Conservation (phyloP, 345 rosid species). For the Punica granatum region DNA sequence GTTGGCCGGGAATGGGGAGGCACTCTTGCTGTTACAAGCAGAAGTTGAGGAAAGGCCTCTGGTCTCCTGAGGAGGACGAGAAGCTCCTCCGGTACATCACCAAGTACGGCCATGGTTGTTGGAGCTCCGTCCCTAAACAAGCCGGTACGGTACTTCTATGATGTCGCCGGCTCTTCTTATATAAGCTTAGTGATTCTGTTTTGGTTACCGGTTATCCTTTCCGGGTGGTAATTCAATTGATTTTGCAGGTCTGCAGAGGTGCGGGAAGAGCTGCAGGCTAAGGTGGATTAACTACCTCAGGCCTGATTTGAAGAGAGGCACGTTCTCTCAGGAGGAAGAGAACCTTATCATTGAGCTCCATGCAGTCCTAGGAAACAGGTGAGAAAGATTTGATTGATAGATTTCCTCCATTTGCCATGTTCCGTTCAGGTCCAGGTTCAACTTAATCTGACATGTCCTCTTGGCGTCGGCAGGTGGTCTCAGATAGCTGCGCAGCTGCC, state of each 20-base stretch:
- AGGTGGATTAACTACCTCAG: slow-evolving; percentile 95
- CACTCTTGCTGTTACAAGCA: slow-evolving; percentile 97
- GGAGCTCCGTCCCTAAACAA: slow-evolving; percentile 99
- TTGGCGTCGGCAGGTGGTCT: slow-evolving; percentile 44
- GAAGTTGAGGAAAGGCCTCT: slow-evolving; percentile 96
- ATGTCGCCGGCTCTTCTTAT: background rate
- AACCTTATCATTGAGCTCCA: slow-evolving; percentile 80
- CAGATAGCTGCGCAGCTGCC: slow-evolving; percentile 67
- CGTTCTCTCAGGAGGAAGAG: slow-evolving; percentile 92
- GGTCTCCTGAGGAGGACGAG: slow-evolving; percentile 99
- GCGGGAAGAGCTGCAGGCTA: slow-evolving; percentile 96
- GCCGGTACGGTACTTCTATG: slow-evolving; percentile 42
- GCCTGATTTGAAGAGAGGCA: slow-evolving; percentile 97
- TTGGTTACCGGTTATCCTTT: background rate
- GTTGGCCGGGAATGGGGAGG: slow-evolving; percentile 61
- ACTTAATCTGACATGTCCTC: background rate
- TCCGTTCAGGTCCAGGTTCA: too few relatives aligned
- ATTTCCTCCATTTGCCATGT: background rate
- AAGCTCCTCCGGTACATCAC: slow-evolving; percentile 83
- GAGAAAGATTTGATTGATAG: background rate
- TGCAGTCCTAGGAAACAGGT: slow-evolving; percentile 91
- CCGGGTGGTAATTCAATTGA: background rate
- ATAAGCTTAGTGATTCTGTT: background rate
- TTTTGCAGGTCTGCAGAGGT: slow-evolving; percentile 73
- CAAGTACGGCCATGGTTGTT: slow-evolving; percentile 87